Evolutionary conservation across 805 yeast species (phyloP).

Genomic region (Candida anglica): DNA sequence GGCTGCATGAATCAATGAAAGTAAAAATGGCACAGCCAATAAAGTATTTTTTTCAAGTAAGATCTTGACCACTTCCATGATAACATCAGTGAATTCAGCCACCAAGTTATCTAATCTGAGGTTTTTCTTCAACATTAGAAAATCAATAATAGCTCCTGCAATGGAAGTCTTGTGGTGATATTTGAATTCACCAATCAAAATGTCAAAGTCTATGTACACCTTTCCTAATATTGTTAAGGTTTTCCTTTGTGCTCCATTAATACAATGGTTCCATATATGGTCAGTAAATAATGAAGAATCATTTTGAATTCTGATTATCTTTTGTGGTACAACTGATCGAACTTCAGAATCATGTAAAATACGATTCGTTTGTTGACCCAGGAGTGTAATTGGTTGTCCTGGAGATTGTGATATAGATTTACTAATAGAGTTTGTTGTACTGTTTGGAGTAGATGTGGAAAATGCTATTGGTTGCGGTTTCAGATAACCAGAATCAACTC

Average conservation of each 20-base stretch:
- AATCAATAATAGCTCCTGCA: slow-evolving; percentile 33
- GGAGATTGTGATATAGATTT: slow-evolving; percentile 1
- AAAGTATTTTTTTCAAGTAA: slow-evolving; percentile 22
- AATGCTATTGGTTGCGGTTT: slow-evolving; percentile 1
- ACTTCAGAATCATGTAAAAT: no score
- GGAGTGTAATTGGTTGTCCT: background rate
- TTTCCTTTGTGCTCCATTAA: slow-evolving; percentile 31
- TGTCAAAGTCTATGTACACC: slow-evolving; percentile 22
- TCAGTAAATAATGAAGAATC: slow-evolving; percentile 32
- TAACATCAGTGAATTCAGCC: slow-evolving; percentile 27
- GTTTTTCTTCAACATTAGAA: slow-evolving; percentile 39
- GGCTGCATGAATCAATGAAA: slow-evolving; percentile 53
- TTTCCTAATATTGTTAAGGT: slow-evolving; percentile 28
- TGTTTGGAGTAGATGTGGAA: background rate
- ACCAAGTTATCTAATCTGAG: slow-evolving; percentile 49
- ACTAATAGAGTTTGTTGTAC: background rate
- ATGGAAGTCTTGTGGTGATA: slow-evolving; percentile 29
- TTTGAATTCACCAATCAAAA: slow-evolving; percentile 12
- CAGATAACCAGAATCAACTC: background rate
- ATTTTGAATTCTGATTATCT: slow-evolving; percentile 22
- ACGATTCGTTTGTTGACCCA: background rate
- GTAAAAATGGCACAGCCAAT: slow-evolving; percentile 54
- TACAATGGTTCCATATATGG: slow-evolving; percentile 32
- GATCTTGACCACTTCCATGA: slow-evolving; percentile 23
- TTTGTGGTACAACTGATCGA: slow-evolving; percentile 6